phyloP scores from a whole-genome alignment of 192 early-diverging fungal genomes.

The Obelidium mucronatum region DNA sequence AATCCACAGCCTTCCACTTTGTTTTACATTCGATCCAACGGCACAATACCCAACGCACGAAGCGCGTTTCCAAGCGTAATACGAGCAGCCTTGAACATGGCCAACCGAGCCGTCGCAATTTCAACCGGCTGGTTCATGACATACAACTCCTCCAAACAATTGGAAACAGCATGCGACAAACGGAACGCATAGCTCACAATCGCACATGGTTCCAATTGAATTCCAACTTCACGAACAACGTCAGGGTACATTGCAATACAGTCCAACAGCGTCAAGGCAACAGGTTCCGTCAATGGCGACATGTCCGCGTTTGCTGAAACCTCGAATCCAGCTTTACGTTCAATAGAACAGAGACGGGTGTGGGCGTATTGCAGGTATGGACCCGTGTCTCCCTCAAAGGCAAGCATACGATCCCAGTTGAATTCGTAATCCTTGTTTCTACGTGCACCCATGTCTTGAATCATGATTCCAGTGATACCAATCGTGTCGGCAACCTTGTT shows the following conservation, averaged over 20 bases:
- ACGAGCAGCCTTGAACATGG: constrained; percentile 85
- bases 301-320: constrained; percentile 54
- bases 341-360: constrained; percentile 93
- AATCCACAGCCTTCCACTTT: too few species aligned
- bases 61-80: constrained; percentile 87
- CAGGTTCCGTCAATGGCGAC: constrained; percentile 71
- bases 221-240: constrained; percentile 68
- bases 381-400: constrained; percentile 98
- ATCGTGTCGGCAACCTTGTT: constrained; percentile 82
- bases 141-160: constrained; percentile 76
- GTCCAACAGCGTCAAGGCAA: constrained; percentile 75
- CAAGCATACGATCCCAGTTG: constrained; percentile 89
- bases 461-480: constrained; percentile 90
- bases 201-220: constrained; percentile 82
- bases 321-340: constrained; percentile 60
- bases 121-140: constrained; percentile 76
- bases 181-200: constrained; percentile 87
- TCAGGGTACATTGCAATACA: constrained; percentile 88
- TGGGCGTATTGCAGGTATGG: constrained; percentile 99
- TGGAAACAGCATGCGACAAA: constrained; percentile 82
- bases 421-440: constrained; percentile 97
- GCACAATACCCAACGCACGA: constrained; percentile 80
- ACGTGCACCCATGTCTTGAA: constrained; percentile 90
- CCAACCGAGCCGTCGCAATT: constrained; percentile 85
- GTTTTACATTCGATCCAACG: constrained; percentile 92